Evolutionary conservation across 179 eudicot species (phyloP), one percentile per base, ranked within the genome.

Genomic region (Beta lomatogona): DNA sequence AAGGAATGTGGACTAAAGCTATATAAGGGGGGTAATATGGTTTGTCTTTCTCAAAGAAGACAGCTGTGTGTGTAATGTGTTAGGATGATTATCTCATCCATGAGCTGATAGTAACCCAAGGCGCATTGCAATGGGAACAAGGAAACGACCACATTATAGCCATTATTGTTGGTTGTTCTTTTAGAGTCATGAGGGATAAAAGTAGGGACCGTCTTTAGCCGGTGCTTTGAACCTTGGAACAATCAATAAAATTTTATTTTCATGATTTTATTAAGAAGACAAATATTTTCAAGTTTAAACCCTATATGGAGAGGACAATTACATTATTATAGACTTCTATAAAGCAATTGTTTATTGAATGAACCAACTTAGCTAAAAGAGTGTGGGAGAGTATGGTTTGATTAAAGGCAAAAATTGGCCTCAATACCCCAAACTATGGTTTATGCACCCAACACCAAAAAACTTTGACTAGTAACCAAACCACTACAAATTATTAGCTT

Each of bases 21-120:
- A 9, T 6, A 48, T 7, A 48, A 48, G 53, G 53, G 9, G 53
- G 53, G 7, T 48, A 10, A 65, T 14, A 1, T n/a, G 45, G 77
- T 61, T 77, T 82, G 84, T 82, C 81, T n/a, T 61, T 22, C 57
- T 6, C 71, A 21, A 60, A 13, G 48, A 71, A 71, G 72, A 82
- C 84, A 71, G 73, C 73, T 82, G 70, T 58, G 19, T 68, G 52
- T 21, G 14, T 41, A 13, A 6, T 8, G 45, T 76, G 81, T 36
- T 36, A 36, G 41, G 41, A 36, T 36, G 41, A 36, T 36, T 36
- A 77, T 82, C 36, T 69, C 75, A 69, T 77, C 80, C 73, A 50
- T 82, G 81, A 82, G 72, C 46, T 69, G 76, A 79, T 54, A 46
- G 59, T 58, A 79, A 59, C 68, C 77, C 57, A 46, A 44, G 58